phyloP scores from a whole-genome alignment of 495 filamentous ascomycete species.

The Friedmanniomyces simplex region DNA sequence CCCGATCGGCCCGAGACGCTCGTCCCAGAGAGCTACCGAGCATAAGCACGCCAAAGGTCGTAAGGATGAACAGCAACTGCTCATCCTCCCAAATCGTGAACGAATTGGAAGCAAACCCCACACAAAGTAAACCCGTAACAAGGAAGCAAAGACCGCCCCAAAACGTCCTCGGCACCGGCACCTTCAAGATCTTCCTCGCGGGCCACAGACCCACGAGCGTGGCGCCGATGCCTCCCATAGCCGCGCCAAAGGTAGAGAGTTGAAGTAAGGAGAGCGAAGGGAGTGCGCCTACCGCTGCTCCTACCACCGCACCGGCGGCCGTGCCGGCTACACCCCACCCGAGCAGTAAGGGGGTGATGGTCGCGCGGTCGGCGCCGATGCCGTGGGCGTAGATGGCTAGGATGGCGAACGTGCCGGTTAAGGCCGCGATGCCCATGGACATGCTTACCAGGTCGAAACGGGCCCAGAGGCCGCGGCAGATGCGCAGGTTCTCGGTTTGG shows the following conservation, averaged over 20 bases:
- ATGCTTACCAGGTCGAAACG: slow-evolving; percentile 80
- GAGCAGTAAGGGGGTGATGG: slow-evolving; percentile 42
- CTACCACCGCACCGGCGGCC: slow-evolving; percentile 22
- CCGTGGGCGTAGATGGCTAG: slow-evolving; percentile 63
- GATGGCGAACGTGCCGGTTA: slow-evolving; percentile 53
- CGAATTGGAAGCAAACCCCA: slow-evolving; percentile 92
- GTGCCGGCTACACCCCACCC: slow-evolving; percentile 28
- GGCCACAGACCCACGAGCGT: slow-evolving; percentile 47
- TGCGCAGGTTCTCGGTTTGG: slow-evolving; percentile 62
- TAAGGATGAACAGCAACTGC: slow-evolving; percentile 82
- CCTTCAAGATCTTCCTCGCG: slow-evolving; percentile 38
- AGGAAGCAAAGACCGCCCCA: slow-evolving; percentile 81
- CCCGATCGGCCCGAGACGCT: slow-evolving; percentile 48
- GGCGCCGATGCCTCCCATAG: slow-evolving; percentile 52
- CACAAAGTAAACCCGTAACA: slow-evolving; percentile 70
- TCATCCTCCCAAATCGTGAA: slow-evolving; percentile 99
- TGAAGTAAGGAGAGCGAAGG: slow-evolving; percentile 21
- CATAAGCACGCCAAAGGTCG: slow-evolving; percentile 68
- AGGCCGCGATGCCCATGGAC: slow-evolving; percentile 61
- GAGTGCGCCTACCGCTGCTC: slow-evolving; percentile 21
- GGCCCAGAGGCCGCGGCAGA: slow-evolving; percentile 84
- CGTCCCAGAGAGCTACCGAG: slow-evolving; percentile 66
- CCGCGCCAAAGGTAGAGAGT: slow-evolving; percentile 37
- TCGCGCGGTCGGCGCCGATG: slow-evolving; percentile 40
- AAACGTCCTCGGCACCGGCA: slow-evolving; percentile 62